phyloP scores from a whole-genome alignment of 306 rosid species.

The Fragaria vesca region DNA sequence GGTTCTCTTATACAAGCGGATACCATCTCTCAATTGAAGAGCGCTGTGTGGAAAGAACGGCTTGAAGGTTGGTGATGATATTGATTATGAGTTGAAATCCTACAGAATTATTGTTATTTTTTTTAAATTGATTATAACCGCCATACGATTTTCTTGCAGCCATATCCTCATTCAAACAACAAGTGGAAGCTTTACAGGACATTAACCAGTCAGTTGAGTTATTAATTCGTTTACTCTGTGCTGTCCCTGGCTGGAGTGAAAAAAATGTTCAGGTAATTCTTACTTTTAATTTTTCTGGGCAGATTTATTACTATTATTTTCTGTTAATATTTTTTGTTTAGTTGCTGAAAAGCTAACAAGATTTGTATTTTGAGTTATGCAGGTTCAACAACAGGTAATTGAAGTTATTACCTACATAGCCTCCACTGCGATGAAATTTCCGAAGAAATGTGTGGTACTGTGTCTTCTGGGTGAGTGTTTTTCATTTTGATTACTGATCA shows the following conservation, averaged over 20 bases:
- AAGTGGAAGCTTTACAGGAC: slow-evolving; percentile 73
- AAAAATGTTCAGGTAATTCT: slow-evolving; percentile 93
- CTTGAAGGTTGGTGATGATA: slow-evolving; percentile 70
- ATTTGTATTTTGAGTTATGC: slow-evolving; percentile 34
- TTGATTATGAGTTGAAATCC: neutral
- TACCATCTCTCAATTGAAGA: slow-evolving; percentile 73
- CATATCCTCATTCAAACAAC: slow-evolving; percentile 77
- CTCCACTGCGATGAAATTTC: slow-evolving; percentile 69
- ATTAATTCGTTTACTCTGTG: slow-evolving; percentile 75
- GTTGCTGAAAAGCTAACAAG: neutral
- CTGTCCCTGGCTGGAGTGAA: slow-evolving; percentile 97
- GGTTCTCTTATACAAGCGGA: slow-evolving; percentile 81
- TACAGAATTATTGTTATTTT: neutral
- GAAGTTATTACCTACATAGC: slow-evolving; percentile 76
- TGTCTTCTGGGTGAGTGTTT: slow-evolving; percentile 78
- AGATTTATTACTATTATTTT: slow-evolving; percentile 14
- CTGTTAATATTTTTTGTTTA: slow-evolving; percentile 1
- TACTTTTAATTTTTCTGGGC: slow-evolving; percentile 15
- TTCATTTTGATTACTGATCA: neutral
- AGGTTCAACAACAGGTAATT: slow-evolving; percentile 98
- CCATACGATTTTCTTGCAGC: slow-evolving; percentile 52
- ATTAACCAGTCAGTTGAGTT: slow-evolving; percentile 70
- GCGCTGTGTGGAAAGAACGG: slow-evolving; percentile 93
- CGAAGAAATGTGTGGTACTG: slow-evolving; percentile 90
- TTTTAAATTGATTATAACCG: neutral